phyloP scores from a whole-genome alignment of 2,329 filamentous ascomycete genomes.

The Neofusicoccum sp. region DNA sequence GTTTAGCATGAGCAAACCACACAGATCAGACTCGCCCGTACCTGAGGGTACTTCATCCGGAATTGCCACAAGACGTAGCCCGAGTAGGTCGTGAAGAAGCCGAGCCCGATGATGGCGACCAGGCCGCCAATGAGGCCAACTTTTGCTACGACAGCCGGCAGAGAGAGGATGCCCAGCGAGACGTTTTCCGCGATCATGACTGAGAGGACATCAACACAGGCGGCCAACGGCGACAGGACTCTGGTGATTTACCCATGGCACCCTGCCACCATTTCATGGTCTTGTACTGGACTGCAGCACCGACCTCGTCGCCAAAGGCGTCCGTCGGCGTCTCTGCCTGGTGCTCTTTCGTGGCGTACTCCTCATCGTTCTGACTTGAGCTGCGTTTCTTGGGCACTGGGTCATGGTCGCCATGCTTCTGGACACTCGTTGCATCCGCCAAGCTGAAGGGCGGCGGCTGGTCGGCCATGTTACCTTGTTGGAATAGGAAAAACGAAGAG shows the following conservation, averaged over 20 bases:
- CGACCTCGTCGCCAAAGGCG: conserved; percentile 34
- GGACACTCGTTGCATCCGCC: conserved; percentile 11
- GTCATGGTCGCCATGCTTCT: conserved; percentile 21
- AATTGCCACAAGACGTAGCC: conserved; percentile 65
- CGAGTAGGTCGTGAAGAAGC: conserved; percentile 63
- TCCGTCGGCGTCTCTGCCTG: neutral
- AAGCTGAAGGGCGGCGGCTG: conserved; percentile 16
- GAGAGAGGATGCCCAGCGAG: conserved; percentile 51
- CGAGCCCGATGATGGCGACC: conserved; percentile 51
- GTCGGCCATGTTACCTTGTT: neutral
- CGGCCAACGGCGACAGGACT: neutral
- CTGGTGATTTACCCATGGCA: conserved; percentile 27
- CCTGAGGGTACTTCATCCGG: conserved; percentile 60
- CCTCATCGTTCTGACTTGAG: conserved; percentile 8
- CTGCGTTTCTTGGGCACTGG: conserved; percentile 14
- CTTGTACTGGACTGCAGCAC: conserved; percentile 53
- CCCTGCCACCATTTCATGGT: conserved; percentile 49
- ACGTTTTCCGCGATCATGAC: conserved; percentile 62
- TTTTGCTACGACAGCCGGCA: conserved; percentile 49
- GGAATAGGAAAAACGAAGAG: neutral
- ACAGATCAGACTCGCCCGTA: conserved; percentile 48
- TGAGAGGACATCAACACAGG: conserved; percentile 34
- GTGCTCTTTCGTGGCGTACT: neutral
- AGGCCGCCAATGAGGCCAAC: conserved; percentile 52
- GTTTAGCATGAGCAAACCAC: conserved; percentile 64